A percentile compares a stretch with the other conserved stretches of the same genome.
These are phyloP conservation scores for Ambrosia artemisiifolia DNA, from an alignment of 129 eudicot genomes.

Conservation along the genomic window DNA sequence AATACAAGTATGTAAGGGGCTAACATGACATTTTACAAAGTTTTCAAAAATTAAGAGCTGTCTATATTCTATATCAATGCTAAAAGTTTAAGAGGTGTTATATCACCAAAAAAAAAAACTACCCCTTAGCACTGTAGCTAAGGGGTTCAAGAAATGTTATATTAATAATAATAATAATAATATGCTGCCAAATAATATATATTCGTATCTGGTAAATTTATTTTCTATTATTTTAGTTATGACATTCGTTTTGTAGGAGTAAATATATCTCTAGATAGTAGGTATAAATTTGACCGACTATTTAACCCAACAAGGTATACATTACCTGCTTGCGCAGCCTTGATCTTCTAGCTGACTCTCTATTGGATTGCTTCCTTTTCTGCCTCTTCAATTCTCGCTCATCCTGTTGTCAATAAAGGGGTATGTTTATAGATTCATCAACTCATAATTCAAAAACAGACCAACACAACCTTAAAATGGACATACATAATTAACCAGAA, in stretches of 20 bases:
- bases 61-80: no score
- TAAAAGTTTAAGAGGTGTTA: no score
- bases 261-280: background rate
- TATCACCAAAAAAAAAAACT: no score
- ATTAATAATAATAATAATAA: no score
- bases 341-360: conserved; percentile 95
- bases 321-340: conserved; percentile 89
- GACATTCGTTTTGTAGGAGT: background rate
- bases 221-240: background rate
- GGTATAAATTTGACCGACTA: background rate
- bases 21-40: no score
- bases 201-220: background rate
- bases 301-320: background rate
- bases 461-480: background rate
- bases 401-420: conserved; percentile 46
- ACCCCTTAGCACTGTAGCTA: no score
- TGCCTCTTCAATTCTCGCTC: conserved; percentile 91
- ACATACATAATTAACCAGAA: background rate
- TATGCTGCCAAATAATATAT: background rate
- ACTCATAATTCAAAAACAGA: background rate
- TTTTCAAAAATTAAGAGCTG: no score
- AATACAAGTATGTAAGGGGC: no score
- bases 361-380: conserved; percentile 84
- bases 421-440: background rate
- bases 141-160: no score